These are phyloP conservation scores for Plasmodium ovale DNA, from an alignment of 169 alveolate genomes.

Conservation along the genomic window DNA sequence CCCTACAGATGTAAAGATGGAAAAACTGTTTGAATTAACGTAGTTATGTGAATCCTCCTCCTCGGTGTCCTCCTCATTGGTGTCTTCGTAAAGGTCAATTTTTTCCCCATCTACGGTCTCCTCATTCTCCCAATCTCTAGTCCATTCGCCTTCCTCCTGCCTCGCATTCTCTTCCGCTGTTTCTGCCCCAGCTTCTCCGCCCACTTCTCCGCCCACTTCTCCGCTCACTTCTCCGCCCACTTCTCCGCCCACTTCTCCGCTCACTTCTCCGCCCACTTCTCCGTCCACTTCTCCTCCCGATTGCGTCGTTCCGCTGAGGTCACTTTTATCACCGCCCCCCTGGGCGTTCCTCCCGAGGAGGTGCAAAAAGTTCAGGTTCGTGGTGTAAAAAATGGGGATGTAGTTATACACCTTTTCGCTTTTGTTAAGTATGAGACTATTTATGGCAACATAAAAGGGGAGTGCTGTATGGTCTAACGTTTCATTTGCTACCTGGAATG, in stretches of 20 bases:
- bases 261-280: not conserved
- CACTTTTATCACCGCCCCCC: not conserved
- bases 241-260: not conserved
- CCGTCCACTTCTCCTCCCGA: not conserved
- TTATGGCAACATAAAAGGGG: conserved; percentile 48
- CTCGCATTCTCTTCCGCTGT: not conserved
- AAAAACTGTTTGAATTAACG: conserved; percentile 10
- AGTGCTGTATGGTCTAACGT: conserved; percentile 7
- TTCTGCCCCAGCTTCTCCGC: not conserved
- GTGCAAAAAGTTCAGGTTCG: conserved; percentile 12
- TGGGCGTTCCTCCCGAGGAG: conserved; percentile 10
- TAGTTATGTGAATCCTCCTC: not conserved
- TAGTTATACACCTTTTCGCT: conserved; percentile 55
- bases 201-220: not conserved
- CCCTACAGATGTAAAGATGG: conserved; percentile 28
- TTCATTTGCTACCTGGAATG: not conserved
- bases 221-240: not conserved
- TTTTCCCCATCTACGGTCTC: not conserved
- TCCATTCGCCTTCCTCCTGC: not conserved
- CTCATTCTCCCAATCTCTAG: not conserved
- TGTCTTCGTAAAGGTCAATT: not conserved
- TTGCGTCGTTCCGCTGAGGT: not conserved
- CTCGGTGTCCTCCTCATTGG: not conserved
- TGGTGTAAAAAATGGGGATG: conserved; percentile 35
- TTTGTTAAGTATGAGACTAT: conserved; percentile 23